Evolutionary conservation across 352 stramenopile genomes (phyloP), one percentile per base, ranked within the genome.

Genomic region (Pythium rishiriense): DNA sequence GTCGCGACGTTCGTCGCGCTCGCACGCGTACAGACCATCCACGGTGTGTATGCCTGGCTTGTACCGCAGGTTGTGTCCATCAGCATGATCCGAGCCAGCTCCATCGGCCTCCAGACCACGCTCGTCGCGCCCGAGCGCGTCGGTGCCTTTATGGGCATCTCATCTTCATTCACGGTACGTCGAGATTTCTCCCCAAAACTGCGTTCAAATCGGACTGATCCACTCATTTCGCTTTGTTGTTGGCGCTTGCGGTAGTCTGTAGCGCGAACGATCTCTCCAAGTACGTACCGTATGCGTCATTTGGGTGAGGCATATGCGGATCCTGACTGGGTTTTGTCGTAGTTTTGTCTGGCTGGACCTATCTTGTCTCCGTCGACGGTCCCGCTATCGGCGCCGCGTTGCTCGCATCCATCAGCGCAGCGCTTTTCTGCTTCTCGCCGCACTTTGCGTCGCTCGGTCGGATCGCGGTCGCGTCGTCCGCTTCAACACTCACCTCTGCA

Each of bases 331-430:
- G 12, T 41, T 51, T 19, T 35, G 39, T 8, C n/a, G 22, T 62
- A 93, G 85, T 93, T 65, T 62, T 93, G 33, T 93, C 85, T 22
- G 85, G 85, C 15, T 91, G 80, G 81, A 88, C 83, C 33, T 93
- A 93, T 62, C 57, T 88, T 43, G 35, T 81, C 26, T 90, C 84
- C 0, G 70, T 91, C 8, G 81, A 91, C 58, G 84, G 84, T 5
- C 85, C 85, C 41, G 81, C 85, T 9, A 83, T 85, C 49, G 83
- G 85, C 9, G 83, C 85, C 0, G 83, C 81, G 10, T 62, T 85
- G 35, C 74, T 94, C n/a, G 80, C 84, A 28, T 71, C 63, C 31
- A 47, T 80, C 41, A 90, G 82, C 49, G 76, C 82, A 43, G 77
- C 64, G 3, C 61, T 90, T 3, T 88, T 88, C 53, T 85, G 74